Base-by-base conservation (phyloP, 2,329 filamentous ascomycete genomes). In the Fusarium miscanthi region DNA sequence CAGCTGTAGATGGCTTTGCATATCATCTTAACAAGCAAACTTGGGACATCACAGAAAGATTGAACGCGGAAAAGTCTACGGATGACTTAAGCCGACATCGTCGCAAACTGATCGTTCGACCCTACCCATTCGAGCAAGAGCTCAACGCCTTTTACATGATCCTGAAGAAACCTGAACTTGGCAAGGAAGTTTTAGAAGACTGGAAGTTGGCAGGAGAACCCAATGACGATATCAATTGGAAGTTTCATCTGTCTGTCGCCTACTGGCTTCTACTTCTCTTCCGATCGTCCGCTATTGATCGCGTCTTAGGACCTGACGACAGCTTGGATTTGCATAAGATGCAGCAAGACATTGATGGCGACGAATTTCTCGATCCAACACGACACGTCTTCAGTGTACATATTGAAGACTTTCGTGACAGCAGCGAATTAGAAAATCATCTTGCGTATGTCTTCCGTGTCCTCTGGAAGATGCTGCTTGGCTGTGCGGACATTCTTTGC, bases 241-340 rank as follows among this genome's bases (percentile, higher is more conserved):
- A 41, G 25, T 8, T 73, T 4, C 38, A 70, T 3, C 13, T 73
- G 1, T 74, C 74, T 2, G 30, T 43, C 3, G 16, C 64, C 9
- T 75, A 61, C 43, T 76, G 73, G 74, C 41, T 73, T 9, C 9
- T 74, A 0, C 38, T 67, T 6, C 14, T 74, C 8, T 37, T 75
- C 1, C n/a, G 45, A 3, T 74, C 54, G 11, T 46, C 60, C 12
- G 21, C 21, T 9, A 14, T 73, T 6, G 10, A 23, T 9, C 63
- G 45, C 2, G 3, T 2, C 5, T 64, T 59, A 6, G 49, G 35
- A 23, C 4, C 23, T 0, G 63, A 73, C 1, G 73, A 75, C 12
- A 60, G 58, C 37, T 16, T 25, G 2, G 12, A 7, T 5, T 52
- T 76, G 3, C 51, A 69, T 11, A 6, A 46, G 5, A 6, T 74